Evolutionary conservation across 2,329 filamentous ascomycete genomes (phyloP), one percentile per base, ranked within the genome.

Genomic region (Zarea fungicola): DNA sequence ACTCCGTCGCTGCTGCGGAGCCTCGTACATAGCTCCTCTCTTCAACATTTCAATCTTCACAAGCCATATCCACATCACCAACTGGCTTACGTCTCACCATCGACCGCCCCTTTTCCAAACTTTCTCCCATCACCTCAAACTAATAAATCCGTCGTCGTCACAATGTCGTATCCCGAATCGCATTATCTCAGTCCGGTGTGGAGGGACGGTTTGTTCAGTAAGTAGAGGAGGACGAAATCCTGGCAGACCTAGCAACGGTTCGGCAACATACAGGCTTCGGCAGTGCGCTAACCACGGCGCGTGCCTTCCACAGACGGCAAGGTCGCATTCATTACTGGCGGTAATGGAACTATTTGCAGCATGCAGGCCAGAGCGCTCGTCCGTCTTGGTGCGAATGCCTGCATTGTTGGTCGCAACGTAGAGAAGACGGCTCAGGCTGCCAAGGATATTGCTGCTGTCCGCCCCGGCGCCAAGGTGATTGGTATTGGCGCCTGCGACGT

Each of bases 271-370:
- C 5, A 8, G 14, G 34, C 18, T 8, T 23, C 16, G 14, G 8
- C 31, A n/a, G 22, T 13, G 25, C 25, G 43, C 45, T 46, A 35
- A 50, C 35, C 34, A 28, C 21, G 4, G 14, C 14, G 28, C 28
- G 28, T 19, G 7, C 26, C 10, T 8, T 19, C 7, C 21, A 8
- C 59, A 95, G 89, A 85, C 54, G 83, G 85, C 64, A 92, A 93
- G 61, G 91, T 97, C 37, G 81, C 92, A 57, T 96, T 97, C 69
- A 95, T 95, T 62, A 99, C 93, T 4, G 93, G 93, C 51, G 93
- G 93, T 45, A 90, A 90, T 5, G 92, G 93, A 48, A 85, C 87
- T 22, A 97, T 99, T 62, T 96, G 93, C 73, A 93, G 87, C 59
- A 90, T 88, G 48, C 93, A 97, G 72, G 93, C 95, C 26, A 81